These are phyloP conservation scores for Solanum sejunctum DNA, from an alignment of 257 asterid genomes.

Conservation along the genomic window DNA sequence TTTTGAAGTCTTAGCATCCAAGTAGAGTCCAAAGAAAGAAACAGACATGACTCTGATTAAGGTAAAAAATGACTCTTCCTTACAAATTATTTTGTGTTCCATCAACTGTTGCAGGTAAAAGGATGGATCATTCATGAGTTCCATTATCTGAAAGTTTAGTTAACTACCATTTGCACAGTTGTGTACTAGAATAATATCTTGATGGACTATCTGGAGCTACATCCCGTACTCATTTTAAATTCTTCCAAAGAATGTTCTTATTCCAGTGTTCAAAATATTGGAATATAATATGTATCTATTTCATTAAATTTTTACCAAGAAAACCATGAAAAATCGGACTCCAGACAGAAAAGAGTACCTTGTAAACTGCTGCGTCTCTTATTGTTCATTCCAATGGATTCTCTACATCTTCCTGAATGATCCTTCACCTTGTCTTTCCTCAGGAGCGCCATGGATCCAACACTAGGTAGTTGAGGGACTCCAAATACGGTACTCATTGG, in stretches of 20 bases:
- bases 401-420: slow-evolving; percentile 6
- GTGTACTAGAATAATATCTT: neutral
- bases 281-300: neutral
- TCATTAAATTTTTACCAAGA: neutral
- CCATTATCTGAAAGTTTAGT: neutral
- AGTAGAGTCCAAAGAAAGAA: neutral
- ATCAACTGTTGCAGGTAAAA: neutral
- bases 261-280: neutral
- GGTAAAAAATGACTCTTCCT: neutral
- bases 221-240: neutral
- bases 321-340: slow-evolving; percentile 39
- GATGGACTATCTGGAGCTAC: neutral
- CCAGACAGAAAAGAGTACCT: slow-evolving; percentile 19
- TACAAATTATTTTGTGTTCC: neutral
- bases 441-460: slow-evolving; percentile 11
- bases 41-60: neutral
- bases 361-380: slow-evolving; percentile 19
- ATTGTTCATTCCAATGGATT: slow-evolving; percentile 1
- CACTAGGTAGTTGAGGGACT: slow-evolving; percentile 44
- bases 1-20: neutral
- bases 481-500: slow-evolving; percentile 18
- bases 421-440: slow-evolving; percentile 19
- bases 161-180: neutral
- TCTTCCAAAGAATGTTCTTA: neutral
- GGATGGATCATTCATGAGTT: neutral